phyloP scores from a whole-genome alignment of 345 rosid species.

The Eucalyptus lansdowneana region DNA sequence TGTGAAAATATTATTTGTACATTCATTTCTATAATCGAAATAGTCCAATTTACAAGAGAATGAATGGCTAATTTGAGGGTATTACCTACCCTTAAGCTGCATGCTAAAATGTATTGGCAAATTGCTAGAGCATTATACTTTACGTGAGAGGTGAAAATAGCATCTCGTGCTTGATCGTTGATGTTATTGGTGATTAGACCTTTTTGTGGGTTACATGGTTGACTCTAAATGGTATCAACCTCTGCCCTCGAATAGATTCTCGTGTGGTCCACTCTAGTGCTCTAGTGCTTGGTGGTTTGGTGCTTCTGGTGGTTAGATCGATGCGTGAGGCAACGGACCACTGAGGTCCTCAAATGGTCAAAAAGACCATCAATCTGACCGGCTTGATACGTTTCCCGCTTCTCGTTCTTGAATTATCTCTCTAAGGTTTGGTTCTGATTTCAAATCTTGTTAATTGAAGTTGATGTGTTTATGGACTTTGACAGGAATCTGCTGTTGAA shows the following conservation, averaged over 20 bases:
- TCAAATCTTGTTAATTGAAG: background rate
- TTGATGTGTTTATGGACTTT: background rate
- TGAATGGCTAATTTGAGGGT: background rate
- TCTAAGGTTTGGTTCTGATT: rapidly evolving
- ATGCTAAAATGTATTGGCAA: no score
- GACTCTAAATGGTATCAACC: no score
- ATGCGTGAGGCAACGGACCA: background rate
- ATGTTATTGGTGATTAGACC: background rate
- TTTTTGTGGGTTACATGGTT: background rate
- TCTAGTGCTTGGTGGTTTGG: background rate
- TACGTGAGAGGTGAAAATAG: background rate
- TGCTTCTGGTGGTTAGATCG: background rate
- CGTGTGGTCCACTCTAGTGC: background rate
- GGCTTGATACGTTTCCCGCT: background rate
- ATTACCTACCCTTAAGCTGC: background rate
- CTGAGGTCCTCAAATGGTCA: background rate
- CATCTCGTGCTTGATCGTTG: background rate
- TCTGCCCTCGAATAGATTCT: background rate
- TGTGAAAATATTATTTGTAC: background rate
- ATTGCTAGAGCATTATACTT: no score
- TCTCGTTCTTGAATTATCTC: background rate
- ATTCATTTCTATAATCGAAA: no score
- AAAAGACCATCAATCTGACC: background rate
- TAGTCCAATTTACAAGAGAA: background rate
- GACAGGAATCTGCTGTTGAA: background rate